A percentile compares a stretch with the other conserved stretches of the same genome.
Conservation (phyloP, 2,329 filamentous ascomycete species). For the Diaporthe sp. region DNA sequence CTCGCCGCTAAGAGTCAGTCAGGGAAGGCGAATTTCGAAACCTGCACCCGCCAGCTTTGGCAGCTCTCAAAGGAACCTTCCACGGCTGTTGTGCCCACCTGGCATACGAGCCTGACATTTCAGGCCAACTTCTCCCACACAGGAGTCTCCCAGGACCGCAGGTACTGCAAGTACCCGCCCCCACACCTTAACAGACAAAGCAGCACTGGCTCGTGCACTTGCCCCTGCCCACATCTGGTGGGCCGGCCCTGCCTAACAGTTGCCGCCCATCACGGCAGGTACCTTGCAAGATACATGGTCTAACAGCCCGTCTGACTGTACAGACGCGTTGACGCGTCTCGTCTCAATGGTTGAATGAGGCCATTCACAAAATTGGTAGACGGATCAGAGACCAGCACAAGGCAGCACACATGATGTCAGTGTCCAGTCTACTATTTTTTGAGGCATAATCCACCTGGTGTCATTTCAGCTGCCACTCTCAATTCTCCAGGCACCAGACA, state of each 20-base stretch:
- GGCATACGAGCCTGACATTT: not conserved
- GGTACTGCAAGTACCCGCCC: not conserved
- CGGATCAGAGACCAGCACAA: not conserved
- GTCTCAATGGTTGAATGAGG: constrained; percentile 17
- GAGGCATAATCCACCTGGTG: not conserved
- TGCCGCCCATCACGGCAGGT: not conserved
- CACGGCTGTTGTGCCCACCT: not conserved
- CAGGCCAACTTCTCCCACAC: not conserved
- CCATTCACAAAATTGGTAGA: constrained; percentile 14
- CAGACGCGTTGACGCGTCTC: constrained; percentile 18
- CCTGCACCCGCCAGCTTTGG: constrained; percentile 9
- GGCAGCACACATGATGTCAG: not conserved
- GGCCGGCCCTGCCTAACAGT: not conserved
- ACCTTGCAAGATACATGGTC: not conserved
- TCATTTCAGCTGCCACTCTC: not conserved
- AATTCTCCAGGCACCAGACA: not conserved
- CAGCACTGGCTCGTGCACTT: not conserved
- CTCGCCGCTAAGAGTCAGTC: constrained; percentile 28
- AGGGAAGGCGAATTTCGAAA: constrained; percentile 17
- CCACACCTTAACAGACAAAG: constrained; percentile 17
- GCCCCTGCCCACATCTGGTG: not conserved
- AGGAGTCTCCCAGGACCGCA: not conserved
- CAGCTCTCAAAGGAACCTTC: constrained; percentile 14
- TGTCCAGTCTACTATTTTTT: not conserved
- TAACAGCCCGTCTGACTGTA: not conserved